Evolutionary conservation across 148 eudicot genomes (phyloP), one percentile per base, ranked within the genome.

Genomic region (Nepenthes gracilis): DNA sequence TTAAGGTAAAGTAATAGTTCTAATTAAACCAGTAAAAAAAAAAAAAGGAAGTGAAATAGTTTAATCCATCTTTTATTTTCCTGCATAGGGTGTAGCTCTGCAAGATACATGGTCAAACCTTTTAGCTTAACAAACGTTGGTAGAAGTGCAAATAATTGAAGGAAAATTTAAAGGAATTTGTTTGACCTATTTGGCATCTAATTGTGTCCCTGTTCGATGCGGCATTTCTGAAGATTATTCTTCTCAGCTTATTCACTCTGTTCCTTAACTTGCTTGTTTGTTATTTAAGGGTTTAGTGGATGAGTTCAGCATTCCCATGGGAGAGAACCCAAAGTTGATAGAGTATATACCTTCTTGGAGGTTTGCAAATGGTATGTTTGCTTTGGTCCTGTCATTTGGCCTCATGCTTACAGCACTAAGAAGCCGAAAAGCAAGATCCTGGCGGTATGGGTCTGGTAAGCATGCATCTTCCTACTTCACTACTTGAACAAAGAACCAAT

Each of bases 321-420:
- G 89, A 64, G 85, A 75, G 68, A 65, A 83, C 64, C 43, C 79
- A 14, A 83, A 64, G 36, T 60, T 58, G 35, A 60, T 66, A 11
- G 79, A 76, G 71, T 88, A 74, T 57, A 60, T 70, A 40, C 71
- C 86, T 72, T 83, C 96, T 12, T 88, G 96, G 96, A 81, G 92
- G 57, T 88, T 88, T 67, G 88, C 92, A 47, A 88, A 88, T 70
- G 96, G 96, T 38, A 88, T 88, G 96, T 88, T 85, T 73, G 96
- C 96, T 56, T 72, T 88, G 71, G 96, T 88, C 36, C 74, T 85
- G 4, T 85, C 92, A 43, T 88, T 88, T 55, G 96, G 96, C 35
- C 86, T 88, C 57, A n/a, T 88, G 75, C 73, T 81, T 8, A 88
- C 96, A 35, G 88, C 81, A 32, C 23, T 88, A 51, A 68, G 73